Evolutionary conservation across 345 rosid genomes (phyloP), one percentile per base, ranked within the genome.

Genomic region (Hevea brasiliensis): DNA sequence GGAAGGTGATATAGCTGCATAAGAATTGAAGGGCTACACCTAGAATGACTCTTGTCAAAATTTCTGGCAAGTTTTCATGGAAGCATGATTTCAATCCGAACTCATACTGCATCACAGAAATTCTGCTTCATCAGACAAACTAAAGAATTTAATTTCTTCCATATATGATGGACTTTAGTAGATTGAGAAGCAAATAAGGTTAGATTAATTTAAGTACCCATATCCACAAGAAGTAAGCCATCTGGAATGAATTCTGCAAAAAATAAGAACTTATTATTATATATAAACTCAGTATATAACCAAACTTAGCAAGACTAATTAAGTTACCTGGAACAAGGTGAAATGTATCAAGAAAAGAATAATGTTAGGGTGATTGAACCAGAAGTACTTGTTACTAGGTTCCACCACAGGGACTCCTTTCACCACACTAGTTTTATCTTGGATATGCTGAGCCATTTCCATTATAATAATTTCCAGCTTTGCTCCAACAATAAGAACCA

Each of bases 1-100:
- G 87, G 73, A 84, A 84, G 75, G 87, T 81, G 58, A 81, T 76
- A 69, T 84, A 84, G 78, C 84, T 81, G 61, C 87, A 84, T 45
- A 81, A 63, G 57, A 81, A 72, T 65, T 84, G 87, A 48, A 84
- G 74, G 64, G 62, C 72, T 9, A 78, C 47, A 23, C 82, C 87
- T 17, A 78, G 76, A 45, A 51, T 40, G 6, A 81, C 70, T 64
- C 82, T 73, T 58, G 53, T 29, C 51, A 76, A 23, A 1, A 78
- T 44, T 64, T 73, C 82, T 0, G 53, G 32, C 51, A 61, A 7
- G 64, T 70, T 73, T 26, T 81, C 64, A 58, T 76, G 77, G 84
- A 78, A 81, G 79, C 87, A 84, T 6, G 82, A 78, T 50, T 13
- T 62, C 68, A 81, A 64, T 21, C 80, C 76, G 27, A 84, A 84